These are phyloP conservation scores for Lodderomyces parapsilosis DNA, from an alignment of 1,139 yeast genomes.

Conservation along the genomic window DNA sequence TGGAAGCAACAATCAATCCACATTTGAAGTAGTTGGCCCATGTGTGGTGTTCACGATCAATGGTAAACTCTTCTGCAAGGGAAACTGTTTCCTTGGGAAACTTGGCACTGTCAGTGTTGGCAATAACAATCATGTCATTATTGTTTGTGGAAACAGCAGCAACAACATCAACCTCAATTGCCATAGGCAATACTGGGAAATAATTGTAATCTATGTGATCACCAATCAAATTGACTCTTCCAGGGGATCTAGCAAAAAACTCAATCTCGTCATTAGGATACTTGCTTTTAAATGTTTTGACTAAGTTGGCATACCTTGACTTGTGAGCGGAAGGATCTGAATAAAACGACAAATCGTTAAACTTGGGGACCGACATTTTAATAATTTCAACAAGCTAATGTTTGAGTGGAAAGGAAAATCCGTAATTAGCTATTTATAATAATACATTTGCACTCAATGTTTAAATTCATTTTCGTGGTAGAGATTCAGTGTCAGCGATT, in stretches of 20 bases:
- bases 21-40: constrained; percentile 75
- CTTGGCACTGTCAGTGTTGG: constrained; percentile 33
- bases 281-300: constrained; percentile 18
- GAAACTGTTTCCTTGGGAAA: constrained; percentile 35
- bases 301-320: constrained; percentile 26
- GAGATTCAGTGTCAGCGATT: too few species aligned
- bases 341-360: constrained; percentile 35
- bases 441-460: too few species aligned
- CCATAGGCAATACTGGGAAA: constrained; percentile 75
- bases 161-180: constrained; percentile 63
- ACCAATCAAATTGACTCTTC: constrained; percentile 73
- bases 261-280: constrained; percentile 30
- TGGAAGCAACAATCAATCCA: constrained; percentile 61
- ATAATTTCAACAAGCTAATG: too few species aligned
- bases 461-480: too few species aligned
- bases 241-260: constrained; percentile 64
- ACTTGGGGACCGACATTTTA: constrained; percentile 27
- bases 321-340: constrained; percentile 19
- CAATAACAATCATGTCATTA: constrained; percentile 31
- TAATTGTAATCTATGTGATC: constrained; percentile 73
- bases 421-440: too few species aligned
- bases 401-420: too few species aligned
- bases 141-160: constrained; percentile 42
- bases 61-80: constrained; percentile 35
- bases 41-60: constrained; percentile 44